These are phyloP conservation scores for Diaporthe vaccinii DNA, from an alignment of 2,329 filamentous ascomycete genomes.

Conservation along the genomic window DNA sequence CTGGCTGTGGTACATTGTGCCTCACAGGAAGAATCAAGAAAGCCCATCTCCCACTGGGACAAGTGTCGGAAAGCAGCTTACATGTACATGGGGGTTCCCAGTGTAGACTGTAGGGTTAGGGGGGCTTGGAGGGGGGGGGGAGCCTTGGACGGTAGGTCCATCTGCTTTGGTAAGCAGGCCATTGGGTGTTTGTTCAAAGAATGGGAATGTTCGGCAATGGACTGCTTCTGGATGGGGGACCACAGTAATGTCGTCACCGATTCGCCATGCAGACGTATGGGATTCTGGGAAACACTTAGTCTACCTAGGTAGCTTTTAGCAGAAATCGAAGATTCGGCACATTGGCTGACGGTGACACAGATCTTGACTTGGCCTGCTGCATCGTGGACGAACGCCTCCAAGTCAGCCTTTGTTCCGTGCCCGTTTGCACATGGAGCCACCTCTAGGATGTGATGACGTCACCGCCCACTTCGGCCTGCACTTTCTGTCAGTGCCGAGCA, in stretches of 20 bases:
- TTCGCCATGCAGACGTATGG: background rate
- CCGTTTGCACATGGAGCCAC: conserved; percentile 2
- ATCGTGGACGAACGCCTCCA: background rate
- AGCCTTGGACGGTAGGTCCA: background rate
- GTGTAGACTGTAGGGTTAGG: background rate
- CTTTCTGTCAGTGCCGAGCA: background rate
- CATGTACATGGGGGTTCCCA: too few relatives aligned
- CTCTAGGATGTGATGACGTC: conserved; percentile 8
- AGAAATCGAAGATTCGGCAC: conserved; percentile 10
- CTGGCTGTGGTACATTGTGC: background rate
- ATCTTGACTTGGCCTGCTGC: conserved; percentile 9
- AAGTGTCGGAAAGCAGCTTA: background rate
- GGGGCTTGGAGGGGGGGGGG: too few relatives aligned
- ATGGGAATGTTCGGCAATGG: background rate
- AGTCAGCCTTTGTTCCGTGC: background rate
- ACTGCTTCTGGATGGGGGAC: background rate
- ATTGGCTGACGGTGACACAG: background rate
- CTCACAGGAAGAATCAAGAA: background rate
- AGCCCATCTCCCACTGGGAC: background rate
- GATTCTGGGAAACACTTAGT: background rate
- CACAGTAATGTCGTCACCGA: conserved; percentile 19
- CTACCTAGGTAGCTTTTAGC: too few relatives aligned
- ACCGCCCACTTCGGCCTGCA: background rate
- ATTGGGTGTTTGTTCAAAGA: background rate
- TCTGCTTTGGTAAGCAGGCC: background rate